Percentiles rank a stretch among this genome's conserved stretches.
These are phyloP conservation scores for Botrytis hyacinthi DNA, from an alignment of 2,329 filamentous ascomycete species.

Conservation along the genomic window DNA sequence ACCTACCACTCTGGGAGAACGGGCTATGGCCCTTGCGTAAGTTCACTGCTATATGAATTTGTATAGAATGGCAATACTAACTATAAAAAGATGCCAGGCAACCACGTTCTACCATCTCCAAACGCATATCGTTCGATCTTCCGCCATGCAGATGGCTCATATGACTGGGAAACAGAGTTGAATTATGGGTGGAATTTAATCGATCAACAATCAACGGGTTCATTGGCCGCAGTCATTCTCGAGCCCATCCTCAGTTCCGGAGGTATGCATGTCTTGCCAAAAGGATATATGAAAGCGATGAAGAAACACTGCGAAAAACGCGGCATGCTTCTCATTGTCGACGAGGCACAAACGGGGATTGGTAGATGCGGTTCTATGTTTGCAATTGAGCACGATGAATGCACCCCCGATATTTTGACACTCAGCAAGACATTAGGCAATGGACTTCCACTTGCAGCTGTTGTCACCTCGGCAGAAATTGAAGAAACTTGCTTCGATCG, in stretches of 20 bases:
- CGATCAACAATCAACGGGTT: conserved; percentile 58
- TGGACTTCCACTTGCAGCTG: conserved; percentile 57
- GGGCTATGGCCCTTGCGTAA: conserved; percentile 43
- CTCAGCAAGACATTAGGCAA: conserved; percentile 61
- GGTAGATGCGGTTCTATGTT: conserved; percentile 58
- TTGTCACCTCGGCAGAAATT: conserved; percentile 55
- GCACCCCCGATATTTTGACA: conserved; percentile 58
- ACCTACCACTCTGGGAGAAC: conserved; percentile 54
- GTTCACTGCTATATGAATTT: background rate
- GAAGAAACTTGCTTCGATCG: conserved; percentile 48
- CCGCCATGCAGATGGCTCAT: conserved; percentile 54
- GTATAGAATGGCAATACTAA: background rate
- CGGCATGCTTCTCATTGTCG: conserved; percentile 57
- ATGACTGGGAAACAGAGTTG: conserved; percentile 65
- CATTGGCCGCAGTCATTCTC: conserved; percentile 61
- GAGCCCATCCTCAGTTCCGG: conserved; percentile 48
- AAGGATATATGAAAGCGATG: conserved; percentile 57
- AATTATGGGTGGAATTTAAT: conserved; percentile 61
- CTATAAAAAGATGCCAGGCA: conserved; percentile 49
- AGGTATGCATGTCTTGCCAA: conserved; percentile 58
- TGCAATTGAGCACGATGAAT: conserved; percentile 54
- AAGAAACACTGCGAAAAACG: conserved; percentile 53
- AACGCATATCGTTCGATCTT: conserved; percentile 63
- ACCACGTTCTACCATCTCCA: conserved; percentile 56
- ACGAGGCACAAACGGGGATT: conserved; percentile 60